Conservation (phyloP, 108 stramenopile species). For the Pseudonitzschia delicatissima region DNA sequence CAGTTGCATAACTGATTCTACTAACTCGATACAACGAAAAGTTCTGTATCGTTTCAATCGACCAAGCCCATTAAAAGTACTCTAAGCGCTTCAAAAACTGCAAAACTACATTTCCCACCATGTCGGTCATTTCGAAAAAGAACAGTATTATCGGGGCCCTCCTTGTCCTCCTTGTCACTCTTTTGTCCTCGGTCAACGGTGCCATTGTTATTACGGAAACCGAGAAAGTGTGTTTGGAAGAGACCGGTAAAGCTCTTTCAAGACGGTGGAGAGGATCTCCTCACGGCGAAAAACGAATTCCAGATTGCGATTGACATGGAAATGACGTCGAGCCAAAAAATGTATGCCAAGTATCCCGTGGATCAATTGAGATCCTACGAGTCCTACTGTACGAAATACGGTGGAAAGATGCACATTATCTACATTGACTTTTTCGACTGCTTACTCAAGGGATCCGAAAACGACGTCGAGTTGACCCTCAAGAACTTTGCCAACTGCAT, state of each 20-base stretch:
- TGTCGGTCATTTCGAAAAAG: background rate
- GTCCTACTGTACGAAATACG: background rate
- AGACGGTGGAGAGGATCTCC: background rate
- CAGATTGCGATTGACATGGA: background rate
- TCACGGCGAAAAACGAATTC: background rate
- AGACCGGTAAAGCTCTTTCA: conserved; percentile 5
- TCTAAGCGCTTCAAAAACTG: too few relatives aligned
- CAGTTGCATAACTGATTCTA: too few relatives aligned
- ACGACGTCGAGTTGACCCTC: conserved; percentile 11
- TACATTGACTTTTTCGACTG: conserved; percentile 15
- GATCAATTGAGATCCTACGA: background rate
- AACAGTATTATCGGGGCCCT: background rate
- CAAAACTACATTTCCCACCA: too few relatives aligned
- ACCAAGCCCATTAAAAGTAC: too few relatives aligned
- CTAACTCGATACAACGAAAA: too few relatives aligned
- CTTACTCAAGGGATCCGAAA: background rate
- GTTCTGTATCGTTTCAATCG: too few relatives aligned
- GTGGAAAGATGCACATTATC: conserved; percentile 9
- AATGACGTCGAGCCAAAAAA: conserved; percentile 7
- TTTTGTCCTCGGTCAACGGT: background rate
- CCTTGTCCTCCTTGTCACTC: background rate
- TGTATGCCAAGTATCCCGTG: conserved; percentile 9
- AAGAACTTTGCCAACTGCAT: conserved; percentile 16
- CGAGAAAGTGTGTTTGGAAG: background rate
- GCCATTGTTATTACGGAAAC: background rate